Evolutionary conservation across 495 filamentous ascomycete species (phyloP).

Genomic region (Penicillium egyptiacum): DNA sequence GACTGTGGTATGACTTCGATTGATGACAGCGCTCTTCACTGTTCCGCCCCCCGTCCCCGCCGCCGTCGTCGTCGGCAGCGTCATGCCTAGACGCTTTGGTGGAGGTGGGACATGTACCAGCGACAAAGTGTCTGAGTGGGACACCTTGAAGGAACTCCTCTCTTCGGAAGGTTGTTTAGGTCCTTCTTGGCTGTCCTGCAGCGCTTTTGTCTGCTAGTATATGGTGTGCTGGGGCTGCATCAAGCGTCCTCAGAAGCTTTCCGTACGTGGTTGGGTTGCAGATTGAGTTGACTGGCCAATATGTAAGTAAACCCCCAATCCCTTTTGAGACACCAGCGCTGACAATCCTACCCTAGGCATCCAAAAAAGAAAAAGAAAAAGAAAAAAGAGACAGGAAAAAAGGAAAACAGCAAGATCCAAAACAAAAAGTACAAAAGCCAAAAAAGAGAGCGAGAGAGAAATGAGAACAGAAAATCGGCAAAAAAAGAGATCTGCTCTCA

Average conservation of each 20-base stretch:
- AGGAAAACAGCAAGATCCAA: too few relatives aligned
- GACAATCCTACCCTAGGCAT: not conserved
- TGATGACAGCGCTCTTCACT: not conserved
- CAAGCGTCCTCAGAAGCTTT: conserved; percentile 1
- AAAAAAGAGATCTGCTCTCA: not conserved
- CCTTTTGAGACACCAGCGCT: not conserved
- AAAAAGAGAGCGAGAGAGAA: not conserved
- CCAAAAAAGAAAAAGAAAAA: not conserved
- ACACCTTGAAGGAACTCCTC: conserved; percentile 3
- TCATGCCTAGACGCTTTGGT: not conserved
- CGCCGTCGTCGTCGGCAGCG: not conserved
- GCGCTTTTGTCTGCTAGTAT: not conserved
- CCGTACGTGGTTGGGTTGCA: not conserved
- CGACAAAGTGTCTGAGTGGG: not conserved
- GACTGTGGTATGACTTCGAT: conserved; percentile 1
- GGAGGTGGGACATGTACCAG: conserved; percentile 1
- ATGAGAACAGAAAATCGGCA: not conserved
- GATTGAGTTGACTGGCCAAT: conserved; percentile 8
- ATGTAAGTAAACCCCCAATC: not conserved
- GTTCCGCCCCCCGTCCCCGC: not conserved
- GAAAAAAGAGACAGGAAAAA: not conserved
- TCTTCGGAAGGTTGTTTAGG: conserved; percentile 5
- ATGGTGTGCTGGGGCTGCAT: not conserved
- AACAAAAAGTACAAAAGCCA: too few relatives aligned
- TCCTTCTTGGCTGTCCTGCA: not conserved